Evolutionary conservation across 371 early-diverging fungal genomes (phyloP), one percentile per base, ranked within the genome.

Genomic region (Mucor plumbeus): DNA sequence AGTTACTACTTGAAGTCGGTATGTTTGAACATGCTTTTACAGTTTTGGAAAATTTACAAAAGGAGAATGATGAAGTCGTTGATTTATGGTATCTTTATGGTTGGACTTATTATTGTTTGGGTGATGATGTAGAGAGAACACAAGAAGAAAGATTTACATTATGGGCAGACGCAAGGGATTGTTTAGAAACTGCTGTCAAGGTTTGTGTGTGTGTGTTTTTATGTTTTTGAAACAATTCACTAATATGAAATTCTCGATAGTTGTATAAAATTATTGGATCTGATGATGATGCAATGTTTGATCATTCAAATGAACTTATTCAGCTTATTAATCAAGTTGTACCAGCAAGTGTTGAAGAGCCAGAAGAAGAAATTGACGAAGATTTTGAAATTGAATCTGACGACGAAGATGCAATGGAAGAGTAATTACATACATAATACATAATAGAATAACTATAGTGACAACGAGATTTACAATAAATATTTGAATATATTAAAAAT

Each of bases 81-180:
- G 97, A 98, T 71, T 76, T 90, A 41, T 96, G 95, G 94, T 98
- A 97, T 78, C 82, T 98, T 60, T 95, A 89, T 77, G 96, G 96
- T 21, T 96, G 94, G 94, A 87, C 91, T 31, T 94, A 97, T 73
- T 94, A 90, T 65, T 86, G 91, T 69, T 83, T 91, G 72, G 94
- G 92, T 35, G 91, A 92, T 62, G 90, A 88, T 17, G 80, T 80
- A 17, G 71, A 80, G 9, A 71, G 72, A 41, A 73, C 85, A 19
- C 73, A 81, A 8, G 86, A 88, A 34, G 83, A 86, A 38, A 76
- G 81, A 66, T 72, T 74, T 36, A 84, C 79, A 11, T 79, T 83
- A 64, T 85, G 87, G 85, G 85, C 86, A 64, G 90, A 92, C 70
- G 90, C 93, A 44, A 82, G 88, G 58, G 94, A 93, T 68, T 93